Conservation (phyloP, 495 filamentous ascomycete species). For the Lophiostoma macrostomum region DNA sequence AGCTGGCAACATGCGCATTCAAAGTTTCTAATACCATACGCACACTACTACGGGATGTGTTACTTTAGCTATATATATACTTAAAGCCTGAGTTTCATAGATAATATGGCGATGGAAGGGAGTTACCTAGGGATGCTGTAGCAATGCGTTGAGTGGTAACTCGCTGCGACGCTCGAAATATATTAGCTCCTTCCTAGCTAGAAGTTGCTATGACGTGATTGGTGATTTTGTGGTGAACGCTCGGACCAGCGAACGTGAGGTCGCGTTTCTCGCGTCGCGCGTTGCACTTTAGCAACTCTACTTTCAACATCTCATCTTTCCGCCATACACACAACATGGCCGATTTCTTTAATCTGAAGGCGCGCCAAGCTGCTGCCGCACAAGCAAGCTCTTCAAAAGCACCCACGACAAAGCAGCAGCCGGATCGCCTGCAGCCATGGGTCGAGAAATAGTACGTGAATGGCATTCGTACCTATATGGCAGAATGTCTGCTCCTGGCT, state of each 20-base stretch:
- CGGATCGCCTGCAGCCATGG: constrained; percentile 77
- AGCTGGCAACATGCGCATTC: too few species aligned
- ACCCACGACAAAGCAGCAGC: constrained; percentile 58
- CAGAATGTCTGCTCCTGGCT: neutral
- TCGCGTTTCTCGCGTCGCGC: constrained; percentile 26
- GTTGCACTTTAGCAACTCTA: constrained; percentile 5
- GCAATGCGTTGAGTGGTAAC: too few species aligned
- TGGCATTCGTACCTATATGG: neutral
- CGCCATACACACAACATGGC: constrained; percentile 50
- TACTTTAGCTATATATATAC: too few species aligned
- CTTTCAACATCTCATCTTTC: neutral
- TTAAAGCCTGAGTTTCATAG: too few species aligned
- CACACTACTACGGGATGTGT: too few species aligned
- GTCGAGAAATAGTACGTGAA: constrained; percentile 96
- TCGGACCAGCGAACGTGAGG: constrained; percentile 22
- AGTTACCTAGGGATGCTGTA: too few species aligned
- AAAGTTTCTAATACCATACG: too few species aligned
- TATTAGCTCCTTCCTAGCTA: too few species aligned
- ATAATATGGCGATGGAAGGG: too few species aligned
- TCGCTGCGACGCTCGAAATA: too few species aligned
- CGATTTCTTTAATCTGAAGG: constrained; percentile 93
- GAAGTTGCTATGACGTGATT: constrained; percentile 12
- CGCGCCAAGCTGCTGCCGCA: constrained; percentile 76
- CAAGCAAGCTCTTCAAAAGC: constrained; percentile 53
- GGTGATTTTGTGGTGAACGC: constrained; percentile 4